phyloP scores from a whole-genome alignment of 192 early-diverging fungal species.

The Dimargaris cristalligena region DNA sequence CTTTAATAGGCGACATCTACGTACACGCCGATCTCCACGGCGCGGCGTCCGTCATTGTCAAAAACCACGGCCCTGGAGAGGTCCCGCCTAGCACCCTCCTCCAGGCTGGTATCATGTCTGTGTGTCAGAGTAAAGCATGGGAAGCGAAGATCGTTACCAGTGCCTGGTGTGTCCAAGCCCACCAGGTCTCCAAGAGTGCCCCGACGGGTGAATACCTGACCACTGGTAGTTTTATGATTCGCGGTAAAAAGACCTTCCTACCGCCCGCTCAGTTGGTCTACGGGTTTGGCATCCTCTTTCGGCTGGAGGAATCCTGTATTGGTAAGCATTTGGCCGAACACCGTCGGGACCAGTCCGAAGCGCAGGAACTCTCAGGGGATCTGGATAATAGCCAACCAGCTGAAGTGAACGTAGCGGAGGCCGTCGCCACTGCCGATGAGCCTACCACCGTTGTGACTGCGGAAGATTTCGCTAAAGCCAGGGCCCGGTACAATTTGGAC shows the following conservation, averaged over 20 bases:
- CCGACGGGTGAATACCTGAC: conserved; percentile 83
- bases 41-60: conserved; percentile 76
- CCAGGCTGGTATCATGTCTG: conserved; percentile 91
- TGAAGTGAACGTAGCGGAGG: too few relatives aligned
- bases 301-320: conserved; percentile 65
- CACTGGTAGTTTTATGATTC: conserved; percentile 84
- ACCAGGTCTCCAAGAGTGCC: conserved; percentile 79
- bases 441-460: too few relatives aligned
- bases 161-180: conserved; percentile 84
- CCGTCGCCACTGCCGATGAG: too few relatives aligned
- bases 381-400: conserved; percentile 3
- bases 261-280: conserved; percentile 87
- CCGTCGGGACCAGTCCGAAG: conserved; percentile 11
- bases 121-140: conserved; percentile 90
- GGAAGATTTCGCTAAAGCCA: conserved; percentile 20
- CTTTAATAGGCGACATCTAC: too few relatives aligned
- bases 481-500: conserved; percentile 31
- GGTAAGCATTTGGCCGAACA: conserved; percentile 56
- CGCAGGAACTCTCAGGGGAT: conserved; percentile 11
- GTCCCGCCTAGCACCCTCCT: conserved; percentile 81
- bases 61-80: conserved; percentile 39
- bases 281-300: conserved; percentile 90
- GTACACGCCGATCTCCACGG: conserved; percentile 90
- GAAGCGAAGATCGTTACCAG: conserved; percentile 89
- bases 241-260: conserved; percentile 86